A percentile compares a stretch with the other conserved stretches of the same genome.
Evolutionary conservation across 169 alveolate species (phyloP).

Genomic region (Plasmodium fragile): DNA sequence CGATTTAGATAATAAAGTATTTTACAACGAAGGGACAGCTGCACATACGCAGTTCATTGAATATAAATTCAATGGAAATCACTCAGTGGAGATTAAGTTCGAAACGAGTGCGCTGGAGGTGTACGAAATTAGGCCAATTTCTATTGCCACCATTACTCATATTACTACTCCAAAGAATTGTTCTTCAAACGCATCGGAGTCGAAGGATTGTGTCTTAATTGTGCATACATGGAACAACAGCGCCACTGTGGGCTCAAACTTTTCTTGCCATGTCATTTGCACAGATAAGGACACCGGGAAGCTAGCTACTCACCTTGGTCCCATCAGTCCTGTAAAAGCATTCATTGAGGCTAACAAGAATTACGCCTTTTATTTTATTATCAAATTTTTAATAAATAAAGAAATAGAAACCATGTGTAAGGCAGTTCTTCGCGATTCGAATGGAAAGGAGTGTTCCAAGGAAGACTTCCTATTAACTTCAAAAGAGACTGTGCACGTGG

Average conservation of each 20-base stretch:
- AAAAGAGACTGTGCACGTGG: slow-evolving; percentile 28
- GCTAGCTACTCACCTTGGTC: slow-evolving; percentile 50
- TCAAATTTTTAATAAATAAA: slow-evolving; percentile 45
- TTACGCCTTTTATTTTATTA: slow-evolving; percentile 65
- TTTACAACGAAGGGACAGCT: slow-evolving; percentile 43
- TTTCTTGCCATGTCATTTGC: slow-evolving; percentile 46
- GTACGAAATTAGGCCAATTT: slow-evolving; percentile 64
- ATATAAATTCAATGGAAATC: slow-evolving; percentile 75
- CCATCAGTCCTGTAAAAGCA: slow-evolving; percentile 48
- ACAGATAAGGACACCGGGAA: slow-evolving; percentile 32
- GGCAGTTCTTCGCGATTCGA: slow-evolving; percentile 52
- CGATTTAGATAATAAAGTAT: slow-evolving; percentile 61
- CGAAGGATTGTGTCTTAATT: slow-evolving; percentile 44
- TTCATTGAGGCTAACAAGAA: slow-evolving; percentile 68
- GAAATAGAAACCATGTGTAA: slow-evolving; percentile 37
- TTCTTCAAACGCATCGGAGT: slow-evolving; percentile 21
- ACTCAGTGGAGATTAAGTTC: slow-evolving; percentile 52
- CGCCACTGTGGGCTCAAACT: slow-evolving; percentile 28
- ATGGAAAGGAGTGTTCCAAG: slow-evolving; percentile 43
- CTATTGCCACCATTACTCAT: slow-evolving; percentile 69
- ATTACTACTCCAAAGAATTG: slow-evolving; percentile 55
- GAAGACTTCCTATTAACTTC: slow-evolving; percentile 27
- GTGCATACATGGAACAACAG: slow-evolving; percentile 70
- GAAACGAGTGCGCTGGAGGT: slow-evolving; percentile 68
- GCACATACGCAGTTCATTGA: slow-evolving; percentile 69